These are phyloP conservation scores for Thermomucor indicae-seudaticae DNA, from an alignment of 371 early-diverging fungal species.

Conservation along the genomic window DNA sequence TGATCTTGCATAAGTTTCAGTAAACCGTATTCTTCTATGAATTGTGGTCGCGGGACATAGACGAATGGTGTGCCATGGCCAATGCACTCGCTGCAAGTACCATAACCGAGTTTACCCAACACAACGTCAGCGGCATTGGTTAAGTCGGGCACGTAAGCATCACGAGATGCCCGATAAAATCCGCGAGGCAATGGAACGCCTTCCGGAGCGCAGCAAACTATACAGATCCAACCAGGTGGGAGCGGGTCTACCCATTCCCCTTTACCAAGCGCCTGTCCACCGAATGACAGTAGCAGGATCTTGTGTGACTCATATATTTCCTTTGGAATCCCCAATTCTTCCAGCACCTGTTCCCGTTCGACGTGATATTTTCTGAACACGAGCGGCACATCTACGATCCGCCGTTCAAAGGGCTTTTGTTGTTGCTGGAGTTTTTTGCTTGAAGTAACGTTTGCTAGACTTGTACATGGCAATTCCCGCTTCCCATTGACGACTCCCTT, in stretches of 20 bases:
- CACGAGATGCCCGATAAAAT: slow-evolving; percentile 58
- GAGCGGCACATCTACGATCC: slow-evolving; percentile 57
- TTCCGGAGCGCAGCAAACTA: slow-evolving; percentile 64
- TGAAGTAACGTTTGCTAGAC: slow-evolving; percentile 25
- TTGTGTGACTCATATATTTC: slow-evolving; percentile 52
- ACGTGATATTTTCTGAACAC: slow-evolving; percentile 53
- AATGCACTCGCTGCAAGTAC: slow-evolving; percentile 79
- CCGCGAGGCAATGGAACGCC: slow-evolving; percentile 46
- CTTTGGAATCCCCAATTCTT: slow-evolving; percentile 54
- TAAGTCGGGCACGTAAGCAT: slow-evolving; percentile 74
- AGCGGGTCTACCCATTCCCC: slow-evolving; percentile 51
- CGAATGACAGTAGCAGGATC: slow-evolving; percentile 71
- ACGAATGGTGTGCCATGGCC: slow-evolving; percentile 70
- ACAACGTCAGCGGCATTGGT: slow-evolving; percentile 73
- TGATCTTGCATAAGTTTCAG: slow-evolving; percentile 61
- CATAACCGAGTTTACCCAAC: slow-evolving; percentile 78
- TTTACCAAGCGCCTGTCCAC: slow-evolving; percentile 61
- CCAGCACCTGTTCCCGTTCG: slow-evolving; percentile 50
- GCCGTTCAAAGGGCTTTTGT: slow-evolving; percentile 15
- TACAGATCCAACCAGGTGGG: slow-evolving; percentile 74
- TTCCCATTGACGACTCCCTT: slow-evolving; percentile 46
- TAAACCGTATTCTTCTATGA: slow-evolving; percentile 75
- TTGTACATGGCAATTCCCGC: slow-evolving; percentile 29
- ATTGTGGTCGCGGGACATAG: slow-evolving; percentile 75
- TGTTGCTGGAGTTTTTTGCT: slow-evolving; percentile 1